Evolutionary conservation across 306 rosid species (phyloP).

Genomic region (Oxytropis ochrocephala): DNA sequence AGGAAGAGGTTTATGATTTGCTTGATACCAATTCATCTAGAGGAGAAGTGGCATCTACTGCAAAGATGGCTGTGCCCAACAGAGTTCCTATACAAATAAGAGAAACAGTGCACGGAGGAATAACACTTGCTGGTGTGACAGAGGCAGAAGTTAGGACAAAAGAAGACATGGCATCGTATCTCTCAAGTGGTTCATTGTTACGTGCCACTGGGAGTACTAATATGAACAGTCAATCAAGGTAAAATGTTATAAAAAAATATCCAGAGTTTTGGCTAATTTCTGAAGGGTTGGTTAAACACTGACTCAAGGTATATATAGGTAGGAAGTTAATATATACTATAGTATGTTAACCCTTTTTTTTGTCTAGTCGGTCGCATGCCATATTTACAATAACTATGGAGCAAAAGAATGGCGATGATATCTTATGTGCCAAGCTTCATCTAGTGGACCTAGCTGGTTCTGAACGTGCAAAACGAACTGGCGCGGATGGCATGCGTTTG

Average conservation of each 20-base stretch:
- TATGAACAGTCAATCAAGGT: constrained; percentile 97
- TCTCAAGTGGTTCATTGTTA: constrained; percentile 60
- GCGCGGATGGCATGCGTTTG: constrained; percentile 91
- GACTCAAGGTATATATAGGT: constrained; percentile 1
- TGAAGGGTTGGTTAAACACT: not conserved
- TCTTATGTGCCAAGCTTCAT: constrained; percentile 84
- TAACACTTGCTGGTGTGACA: constrained; percentile 83
- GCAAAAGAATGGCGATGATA: constrained; percentile 88
- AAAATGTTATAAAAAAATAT: not conserved
- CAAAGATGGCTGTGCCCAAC: constrained; percentile 40
- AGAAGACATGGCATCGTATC: constrained; percentile 77
- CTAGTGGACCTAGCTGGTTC: constrained; percentile 97
- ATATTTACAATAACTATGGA: constrained; percentile 91
- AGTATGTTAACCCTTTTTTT: not conserved
- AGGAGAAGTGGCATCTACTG: constrained; percentile 35
- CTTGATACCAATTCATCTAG: constrained; percentile 57
- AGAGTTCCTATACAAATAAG: constrained; percentile 87
- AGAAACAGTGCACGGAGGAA: constrained; percentile 79
- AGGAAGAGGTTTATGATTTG: constrained; percentile 89
- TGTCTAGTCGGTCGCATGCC: constrained; percentile 90
- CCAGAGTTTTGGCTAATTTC: not conserved
- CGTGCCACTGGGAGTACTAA: constrained; percentile 95
- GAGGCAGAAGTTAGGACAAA: constrained; percentile 73
- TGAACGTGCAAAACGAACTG: constrained; percentile 91
- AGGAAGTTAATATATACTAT: constrained; percentile 13